phyloP scores from a whole-genome alignment of 352 stramenopile genomes.

The Chrysophaeum taylorii region DNA sequence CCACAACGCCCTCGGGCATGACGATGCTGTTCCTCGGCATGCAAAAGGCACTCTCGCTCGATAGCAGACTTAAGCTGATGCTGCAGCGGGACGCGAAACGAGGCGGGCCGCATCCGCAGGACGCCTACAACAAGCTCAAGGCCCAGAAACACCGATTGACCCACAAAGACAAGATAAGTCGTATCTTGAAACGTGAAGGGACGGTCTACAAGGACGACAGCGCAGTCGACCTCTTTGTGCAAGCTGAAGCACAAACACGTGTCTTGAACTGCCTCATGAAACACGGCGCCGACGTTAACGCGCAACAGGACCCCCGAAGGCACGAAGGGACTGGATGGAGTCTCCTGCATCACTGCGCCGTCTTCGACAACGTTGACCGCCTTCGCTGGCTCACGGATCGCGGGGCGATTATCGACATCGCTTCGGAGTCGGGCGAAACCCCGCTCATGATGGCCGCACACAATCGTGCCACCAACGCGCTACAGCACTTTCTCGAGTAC shows the following conservation, averaged over 20 bases:
- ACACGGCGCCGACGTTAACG: background rate
- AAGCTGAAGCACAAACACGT: background rate
- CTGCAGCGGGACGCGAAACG: background rate
- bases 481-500: background rate
- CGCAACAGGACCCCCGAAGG: slow-evolving; percentile 8
- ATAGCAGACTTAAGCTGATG: background rate
- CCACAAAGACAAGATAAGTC: background rate
- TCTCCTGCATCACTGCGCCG: background rate
- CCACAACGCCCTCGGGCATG: background rate
- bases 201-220: background rate
- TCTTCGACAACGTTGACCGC: background rate
- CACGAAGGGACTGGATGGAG: background rate
- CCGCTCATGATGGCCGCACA: slow-evolving; percentile 6
- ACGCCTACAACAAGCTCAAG: background rate
- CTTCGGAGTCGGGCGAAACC: background rate
- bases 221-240: background rate
- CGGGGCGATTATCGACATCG: background rate
- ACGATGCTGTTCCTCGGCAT: background rate
- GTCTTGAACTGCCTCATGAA: background rate
- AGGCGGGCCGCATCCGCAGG: background rate
- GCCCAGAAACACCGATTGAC: background rate
- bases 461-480: background rate
- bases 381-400: background rate
- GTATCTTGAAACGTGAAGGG: too few species aligned
- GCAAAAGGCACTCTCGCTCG: background rate